Evolutionary conservation across 1,139 yeast species (phyloP).

Genomic region (Pneumocystis jirovecii): DNA sequence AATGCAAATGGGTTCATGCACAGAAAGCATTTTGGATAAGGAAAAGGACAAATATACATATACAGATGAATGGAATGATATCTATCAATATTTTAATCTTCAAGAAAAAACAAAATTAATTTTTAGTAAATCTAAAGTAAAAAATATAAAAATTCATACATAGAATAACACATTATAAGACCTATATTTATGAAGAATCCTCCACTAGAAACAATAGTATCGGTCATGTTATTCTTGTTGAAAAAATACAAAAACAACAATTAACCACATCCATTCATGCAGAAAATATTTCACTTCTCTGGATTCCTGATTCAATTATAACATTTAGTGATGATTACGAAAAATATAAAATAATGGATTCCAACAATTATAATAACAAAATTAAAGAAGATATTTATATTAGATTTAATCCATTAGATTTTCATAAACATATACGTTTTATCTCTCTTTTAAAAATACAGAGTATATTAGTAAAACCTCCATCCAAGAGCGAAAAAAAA

Average conservation of each 20-base stretch:
- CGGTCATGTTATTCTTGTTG: background rate
- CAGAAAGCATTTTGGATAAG: background rate
- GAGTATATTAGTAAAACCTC: conserved; percentile 69
- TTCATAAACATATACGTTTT: conserved; percentile 26
- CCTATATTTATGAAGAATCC: background rate
- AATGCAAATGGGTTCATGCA: background rate
- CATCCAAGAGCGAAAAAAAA: conserved; percentile 79
- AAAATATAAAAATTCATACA: background rate
- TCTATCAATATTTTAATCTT: background rate
- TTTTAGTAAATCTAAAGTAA: background rate
- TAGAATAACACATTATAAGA: background rate
- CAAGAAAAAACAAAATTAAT: background rate
- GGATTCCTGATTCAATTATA: conserved; percentile 51
- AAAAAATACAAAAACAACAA: background rate
- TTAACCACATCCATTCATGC: conserved; percentile 27
- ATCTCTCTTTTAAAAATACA: conserved; percentile 46
- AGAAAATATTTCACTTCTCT: conserved; percentile 50
- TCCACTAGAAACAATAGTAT: background rate
- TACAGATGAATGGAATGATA: background rate
- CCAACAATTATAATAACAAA: conserved; percentile 17
- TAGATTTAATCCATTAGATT: background rate
- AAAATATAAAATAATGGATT: conserved; percentile 41
- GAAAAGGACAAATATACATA: background rate
- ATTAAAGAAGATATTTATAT: conserved; percentile 2
- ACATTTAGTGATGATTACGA: conserved; percentile 31